Base-by-base conservation (phyloP, 352 stramenopile genomes). In the Phytopythium litorale region DNA sequence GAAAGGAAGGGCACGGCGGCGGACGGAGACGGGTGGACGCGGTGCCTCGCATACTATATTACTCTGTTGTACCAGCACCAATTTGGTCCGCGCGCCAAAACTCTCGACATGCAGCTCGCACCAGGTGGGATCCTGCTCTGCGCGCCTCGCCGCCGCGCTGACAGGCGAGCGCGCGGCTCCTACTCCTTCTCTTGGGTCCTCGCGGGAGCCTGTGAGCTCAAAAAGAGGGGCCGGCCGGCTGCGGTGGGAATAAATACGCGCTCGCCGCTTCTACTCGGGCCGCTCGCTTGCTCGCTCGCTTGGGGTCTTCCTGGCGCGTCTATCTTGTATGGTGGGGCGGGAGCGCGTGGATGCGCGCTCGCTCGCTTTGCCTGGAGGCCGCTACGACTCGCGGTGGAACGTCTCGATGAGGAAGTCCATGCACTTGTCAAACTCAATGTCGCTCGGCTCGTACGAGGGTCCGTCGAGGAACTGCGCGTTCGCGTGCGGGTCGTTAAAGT, bases 321-420 rank as follows among this genome's bases (percentile, higher is more conserved):
- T 58, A 40, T 53, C 52, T 58, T 40, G 45, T n/a, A 28, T 21
- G 51, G 30, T 46, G 32, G 32, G 52, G 13, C 18, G 51, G 2
- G 32, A 28, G 51, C 18, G 11, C 19, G 18, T 9, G 33, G 33
- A 23, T 11, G 5, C 28, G 15, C 30, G 1, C n/a, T 51, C 37
- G 37, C 35, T n/a, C 38, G 23, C 8, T n/a, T 21, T 16, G 54
- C 7, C 12, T 32, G 37, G 21, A n/a, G 33, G 18, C 40, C 16
- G 15, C 40, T 71, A 83, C 5, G 62, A 61, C 46, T 87, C 77
- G 62, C 73, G 75, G 60, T 87, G 77, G 68, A 88, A 79, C 9
- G 80, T 86, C 63, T 85, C 79, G 70, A 91, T 91, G 50, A 91
- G 69, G 58, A 91, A 91, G 64, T 91, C 81, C 67, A 91, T 91